phyloP scores from a whole-genome alignment of 768 basidiomycete species.

The Auricularia cornea region DNA sequence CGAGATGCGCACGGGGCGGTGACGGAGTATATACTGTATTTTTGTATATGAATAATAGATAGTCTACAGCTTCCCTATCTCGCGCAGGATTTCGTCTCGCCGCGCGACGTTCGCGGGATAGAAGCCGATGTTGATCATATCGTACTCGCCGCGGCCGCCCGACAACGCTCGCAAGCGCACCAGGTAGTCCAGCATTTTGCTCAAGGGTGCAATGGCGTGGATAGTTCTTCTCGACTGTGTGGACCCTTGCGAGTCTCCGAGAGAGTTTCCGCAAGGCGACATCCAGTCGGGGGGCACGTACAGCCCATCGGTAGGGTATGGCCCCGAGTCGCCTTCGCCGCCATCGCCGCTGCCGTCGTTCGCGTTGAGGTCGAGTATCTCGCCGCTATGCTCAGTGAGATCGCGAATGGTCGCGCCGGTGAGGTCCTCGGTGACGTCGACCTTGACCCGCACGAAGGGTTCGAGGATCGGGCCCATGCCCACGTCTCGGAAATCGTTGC shows the following conservation, averaged over 20 bases:
- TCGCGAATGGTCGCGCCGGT: slow-evolving; percentile 77
- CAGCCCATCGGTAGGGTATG: slow-evolving; percentile 52
- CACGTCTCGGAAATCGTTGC: slow-evolving; percentile 49
- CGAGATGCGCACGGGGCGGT: slow-evolving; percentile 51
- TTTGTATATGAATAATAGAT: not conserved
- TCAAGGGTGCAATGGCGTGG: slow-evolving; percentile 67
- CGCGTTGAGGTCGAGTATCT: slow-evolving; percentile 45
- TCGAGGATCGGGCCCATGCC: slow-evolving; percentile 72
- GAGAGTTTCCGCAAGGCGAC: slow-evolving; percentile 53
- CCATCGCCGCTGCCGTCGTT: not conserved
- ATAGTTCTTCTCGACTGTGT: slow-evolving; percentile 54
- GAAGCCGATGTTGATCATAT: slow-evolving; percentile 75
- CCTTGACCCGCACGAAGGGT: slow-evolving; percentile 63
- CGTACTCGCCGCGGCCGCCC: slow-evolving; percentile 74
- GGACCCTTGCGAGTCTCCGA: slow-evolving; percentile 21
- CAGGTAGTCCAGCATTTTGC: slow-evolving; percentile 73
- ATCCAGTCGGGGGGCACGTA: slow-evolving; percentile 71
- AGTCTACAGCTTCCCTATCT: slow-evolving; percentile 46
- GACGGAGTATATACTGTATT: not conserved
- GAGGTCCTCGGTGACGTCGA: slow-evolving; percentile 55
- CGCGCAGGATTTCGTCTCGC: slow-evolving; percentile 62
- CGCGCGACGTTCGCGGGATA: slow-evolving; percentile 52
- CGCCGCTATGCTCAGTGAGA: slow-evolving; percentile 76
- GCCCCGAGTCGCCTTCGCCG: slow-evolving; percentile 27
- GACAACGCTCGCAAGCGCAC: slow-evolving; percentile 69